Base-by-base conservation (phyloP, 768 basidiomycete species). In the Mrakia frigida region DNA sequence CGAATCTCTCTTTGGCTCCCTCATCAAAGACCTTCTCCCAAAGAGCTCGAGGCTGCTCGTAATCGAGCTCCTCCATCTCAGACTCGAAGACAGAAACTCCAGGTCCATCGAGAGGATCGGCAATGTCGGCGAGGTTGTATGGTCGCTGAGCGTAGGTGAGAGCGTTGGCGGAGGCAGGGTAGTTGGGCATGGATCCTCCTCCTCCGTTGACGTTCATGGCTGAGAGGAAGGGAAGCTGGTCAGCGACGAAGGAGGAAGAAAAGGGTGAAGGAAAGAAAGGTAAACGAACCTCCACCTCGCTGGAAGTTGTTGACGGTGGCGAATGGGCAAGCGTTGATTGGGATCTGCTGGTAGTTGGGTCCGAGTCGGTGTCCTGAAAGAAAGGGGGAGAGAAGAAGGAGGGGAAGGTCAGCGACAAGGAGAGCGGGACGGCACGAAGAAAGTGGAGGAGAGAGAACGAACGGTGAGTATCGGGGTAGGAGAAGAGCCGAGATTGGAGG, bases 401-500 rank as follows among this genome's bases (percentile, higher is more conserved):
- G 6, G 63, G 33, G 28, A 37, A 39, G 41, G 67, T 25, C 41
- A 46, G 41, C 33, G 70, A 52, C 9, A n/a, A 25, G 10, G 16
- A 21, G 13, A 31, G 31, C 2, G 28, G 14, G 41, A 70, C 1
- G 21, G 25, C 18, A 23, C 0, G 67, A 39, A 28, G 28, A 41
- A 6, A 70, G 7, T 4, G 39, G 11, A 35, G n/a, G 39, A 31
- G 18, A 6, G 43, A 41, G 25, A 28, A 31, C 43, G 28, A 43
- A 70, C 80, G 78, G 31, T 81, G 81, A 7, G 77, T 79, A 84
- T 87, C 87, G 60, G 85, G 86, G 86, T 98, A 98, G 6, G 93
- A 92, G 89, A 97, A 98, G 68, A 97, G 88, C 74, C 95, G 92
- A 31, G 92, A 91, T 82, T 98, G 94, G 79, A 98, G 87, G 80